Percentiles rank a stretch among this genome's conserved stretches.
phyloP scores from a whole-genome alignment of 2,329 filamentous ascomycete species.

The Paramyrothecium sp. region DNA sequence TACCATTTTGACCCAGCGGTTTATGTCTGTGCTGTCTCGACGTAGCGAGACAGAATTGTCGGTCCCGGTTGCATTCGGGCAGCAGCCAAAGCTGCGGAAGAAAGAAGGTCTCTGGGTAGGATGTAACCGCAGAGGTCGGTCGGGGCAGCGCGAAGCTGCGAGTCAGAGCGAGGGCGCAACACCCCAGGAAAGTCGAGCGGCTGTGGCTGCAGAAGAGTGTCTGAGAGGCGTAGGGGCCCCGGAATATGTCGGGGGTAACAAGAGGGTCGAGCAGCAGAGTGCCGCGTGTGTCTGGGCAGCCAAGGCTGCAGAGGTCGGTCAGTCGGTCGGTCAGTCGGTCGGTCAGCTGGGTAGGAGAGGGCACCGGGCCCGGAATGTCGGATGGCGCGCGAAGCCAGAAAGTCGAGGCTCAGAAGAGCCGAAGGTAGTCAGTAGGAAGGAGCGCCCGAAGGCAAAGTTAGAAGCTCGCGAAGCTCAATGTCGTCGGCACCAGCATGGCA shows the following conservation, averaged over 20 bases:
- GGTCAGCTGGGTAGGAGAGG: not conserved
- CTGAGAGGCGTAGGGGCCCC: no score
- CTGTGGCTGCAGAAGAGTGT: no score
- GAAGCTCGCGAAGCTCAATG: slow-evolving; percentile 5
- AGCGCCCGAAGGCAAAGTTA: slow-evolving; percentile 4
- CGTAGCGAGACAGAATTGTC: no score
- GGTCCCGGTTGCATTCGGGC: no score
- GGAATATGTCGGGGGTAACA: no score
- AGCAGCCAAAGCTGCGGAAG: no score
- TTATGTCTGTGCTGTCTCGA: no score
- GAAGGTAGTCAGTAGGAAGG: not conserved
- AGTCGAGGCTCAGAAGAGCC: slow-evolving; percentile 3
- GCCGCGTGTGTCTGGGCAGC: slow-evolving; percentile 3
- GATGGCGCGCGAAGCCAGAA: slow-evolving; percentile 3
- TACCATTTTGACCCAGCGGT: slow-evolving; percentile 4
- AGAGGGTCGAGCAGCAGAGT: slow-evolving; percentile 1
- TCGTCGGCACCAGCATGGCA: slow-evolving; percentile 3
- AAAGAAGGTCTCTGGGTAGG: no score
- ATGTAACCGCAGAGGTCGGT: no score
- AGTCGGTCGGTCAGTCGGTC: not conserved
- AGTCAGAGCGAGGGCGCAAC: no score
- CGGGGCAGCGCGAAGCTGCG: no score
- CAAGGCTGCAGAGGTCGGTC: slow-evolving; percentile 1
- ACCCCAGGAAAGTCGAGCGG: no score
- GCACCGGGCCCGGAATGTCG: slow-evolving; percentile 1